A percentile compares a stretch with the other conserved stretches of the same genome.
These are phyloP conservation scores for Rhododendron mucronatum DNA, from an alignment of 148 eudicot genomes.

Conservation along the genomic window DNA sequence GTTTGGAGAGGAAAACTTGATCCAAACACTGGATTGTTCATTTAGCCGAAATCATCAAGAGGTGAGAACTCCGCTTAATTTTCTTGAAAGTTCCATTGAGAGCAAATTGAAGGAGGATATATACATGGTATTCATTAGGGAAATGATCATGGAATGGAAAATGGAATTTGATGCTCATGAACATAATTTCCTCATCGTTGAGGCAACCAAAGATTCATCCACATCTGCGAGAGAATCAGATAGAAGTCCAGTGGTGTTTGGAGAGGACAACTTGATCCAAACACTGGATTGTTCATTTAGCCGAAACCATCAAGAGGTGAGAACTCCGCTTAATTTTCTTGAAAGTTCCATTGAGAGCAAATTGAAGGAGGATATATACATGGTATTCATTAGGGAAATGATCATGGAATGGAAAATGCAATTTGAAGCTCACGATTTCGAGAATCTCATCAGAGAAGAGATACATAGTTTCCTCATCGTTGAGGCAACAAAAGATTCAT, in stretches of 20 bases:
- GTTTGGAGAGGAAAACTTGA: slow-evolving; percentile 16
- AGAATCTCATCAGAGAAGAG: slow-evolving; percentile 28
- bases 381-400: slow-evolving; percentile 30
- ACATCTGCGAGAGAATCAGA: background rate
- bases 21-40: slow-evolving; percentile 24
- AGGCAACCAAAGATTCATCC: slow-evolving; percentile 21
- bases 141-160: slow-evolving; percentile 16
- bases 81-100: background rate
- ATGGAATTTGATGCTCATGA: slow-evolving; percentile 27
- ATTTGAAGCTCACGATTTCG: slow-evolving; percentile 20
- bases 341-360: slow-evolving; percentile 3
- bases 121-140: slow-evolving; percentile 24
- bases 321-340: background rate
- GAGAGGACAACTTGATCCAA: slow-evolving; percentile 21
- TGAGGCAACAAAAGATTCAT: slow-evolving; percentile 25
- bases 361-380: slow-evolving; percentile 27
- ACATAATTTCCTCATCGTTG: slow-evolving; percentile 14
- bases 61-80: background rate
- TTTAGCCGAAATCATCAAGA: background rate
- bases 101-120: slow-evolving; percentile 29
- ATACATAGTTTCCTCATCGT: slow-evolving; percentile 17
- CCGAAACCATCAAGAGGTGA: background rate
- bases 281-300: slow-evolving; percentile 22
- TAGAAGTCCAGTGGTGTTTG: background rate
- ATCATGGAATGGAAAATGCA: slow-evolving; percentile 15